phyloP scores from a whole-genome alignment of 164 flowering plant species.

The Sedum album region DNA sequence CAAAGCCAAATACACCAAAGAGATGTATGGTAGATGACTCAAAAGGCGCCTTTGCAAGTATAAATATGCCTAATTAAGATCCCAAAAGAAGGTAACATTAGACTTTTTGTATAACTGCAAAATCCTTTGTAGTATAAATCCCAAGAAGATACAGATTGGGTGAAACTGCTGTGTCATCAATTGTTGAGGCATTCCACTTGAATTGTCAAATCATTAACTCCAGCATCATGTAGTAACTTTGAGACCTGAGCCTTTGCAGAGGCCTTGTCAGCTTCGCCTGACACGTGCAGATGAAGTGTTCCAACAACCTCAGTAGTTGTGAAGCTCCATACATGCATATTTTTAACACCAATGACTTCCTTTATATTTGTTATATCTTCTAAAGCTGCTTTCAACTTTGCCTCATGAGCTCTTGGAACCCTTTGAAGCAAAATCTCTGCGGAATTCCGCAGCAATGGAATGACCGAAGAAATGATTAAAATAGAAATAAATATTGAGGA shows the following conservation, averaged over 20 bases:
- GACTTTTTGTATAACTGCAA: background rate
- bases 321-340: constrained; percentile 80
- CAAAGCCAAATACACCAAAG: background rate
- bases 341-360: constrained; percentile 54
- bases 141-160: background rate
- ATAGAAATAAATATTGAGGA: constrained; percentile 89
- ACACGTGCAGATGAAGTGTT: constrained; percentile 65
- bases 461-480: constrained; percentile 71
- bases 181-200: constrained; percentile 54
- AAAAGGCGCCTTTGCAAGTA: background rate
- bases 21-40: background rate
- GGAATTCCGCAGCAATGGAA: constrained; percentile 78
- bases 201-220: constrained; percentile 70
- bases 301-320: constrained; percentile 84
- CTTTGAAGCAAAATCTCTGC: constrained; percentile 90
- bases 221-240: constrained; percentile 47
- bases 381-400: constrained; percentile 48
- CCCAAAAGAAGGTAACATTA: background rate
- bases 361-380: constrained; percentile 39
- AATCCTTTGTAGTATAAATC: background rate
- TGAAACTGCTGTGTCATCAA: constrained; percentile 11
- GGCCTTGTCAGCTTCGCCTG: constrained; percentile 46
- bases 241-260: constrained; percentile 43
- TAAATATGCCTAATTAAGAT: background rate
- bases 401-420: constrained; percentile 67